Evolutionary conservation across 495 filamentous ascomycete species (phyloP), one percentile per base, ranked within the genome.

Genomic region (Tetracladium setigerum): DNA sequence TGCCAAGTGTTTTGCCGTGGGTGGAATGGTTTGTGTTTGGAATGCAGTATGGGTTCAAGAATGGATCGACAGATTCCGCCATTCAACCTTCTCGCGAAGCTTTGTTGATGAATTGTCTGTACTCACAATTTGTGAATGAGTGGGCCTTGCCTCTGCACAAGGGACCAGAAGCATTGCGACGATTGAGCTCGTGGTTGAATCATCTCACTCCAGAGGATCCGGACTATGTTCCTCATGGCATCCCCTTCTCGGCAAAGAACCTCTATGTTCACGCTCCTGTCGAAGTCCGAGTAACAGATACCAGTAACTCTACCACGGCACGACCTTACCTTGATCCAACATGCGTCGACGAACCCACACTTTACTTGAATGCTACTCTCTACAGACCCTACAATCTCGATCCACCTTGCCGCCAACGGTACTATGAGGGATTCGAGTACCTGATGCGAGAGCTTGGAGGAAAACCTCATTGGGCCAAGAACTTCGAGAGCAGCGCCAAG

Each of bases 401-500:
- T 60, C 90, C 91, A 15, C 84, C 88, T 1, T 84, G 84, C 62
- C 72, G 66, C 42, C 69, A 76, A 46, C 76, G 89, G 24, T 98
- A 95, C 66, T 97, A 96, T 62, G 71, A 87, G 61, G 92, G 87
- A 1, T 96, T 98, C 51, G 92, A 98, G 70, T 92, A 81, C 72
- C 79, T 98, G 39, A 97, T 97, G 92, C 81, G 81, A 30, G 86
- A 95, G 42, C 67, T 95, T 46, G 87, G 85, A 45, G 92, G 87
- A n/a, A 73, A 75, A 39, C 92, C 92, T 30, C 92, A 98, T 64
- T 98, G 92, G 89, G 92, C 94, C 6, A 98, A 98, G 74, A 95
- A 95, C 57, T 97, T 95, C 64, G 67, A 70, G 22, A 74, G 77
- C 13, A 66, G 68, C 1, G 71, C 73, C 8, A 69, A 72, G 32